Evolutionary conservation across 805 yeast genomes (phyloP).

Genomic region (Jamesozyma rosinii): DNA sequence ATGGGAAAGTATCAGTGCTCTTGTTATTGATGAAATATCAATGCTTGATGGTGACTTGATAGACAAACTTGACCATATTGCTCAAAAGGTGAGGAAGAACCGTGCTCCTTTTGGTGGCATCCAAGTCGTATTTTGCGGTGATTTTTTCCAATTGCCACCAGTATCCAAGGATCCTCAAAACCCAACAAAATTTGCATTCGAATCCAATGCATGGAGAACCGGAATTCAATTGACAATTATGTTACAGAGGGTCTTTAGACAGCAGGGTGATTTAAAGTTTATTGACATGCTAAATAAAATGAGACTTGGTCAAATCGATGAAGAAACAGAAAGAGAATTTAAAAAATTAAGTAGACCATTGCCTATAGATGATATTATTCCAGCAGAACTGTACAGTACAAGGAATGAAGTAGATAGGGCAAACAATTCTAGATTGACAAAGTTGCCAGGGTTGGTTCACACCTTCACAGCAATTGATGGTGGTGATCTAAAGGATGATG

Average conservation of each 20-base stretch:
- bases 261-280: slow-evolving; percentile 61
- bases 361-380: slow-evolving; percentile 50
- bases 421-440: slow-evolving; percentile 41
- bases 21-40: slow-evolving; percentile 69
- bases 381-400: slow-evolving; percentile 69
- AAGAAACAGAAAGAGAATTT: slow-evolving; percentile 42
- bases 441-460: slow-evolving; percentile 37
- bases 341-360: slow-evolving; percentile 43
- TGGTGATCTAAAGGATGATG: slow-evolving; percentile 38
- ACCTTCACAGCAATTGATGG: slow-evolving; percentile 46
- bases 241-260: slow-evolving; percentile 61
- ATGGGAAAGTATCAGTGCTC: slow-evolving; percentile 50
- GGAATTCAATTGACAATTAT: slow-evolving; percentile 50
- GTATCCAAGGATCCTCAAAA: slow-evolving; percentile 25
- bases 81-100: slow-evolving; percentile 39
- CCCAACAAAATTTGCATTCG: slow-evolving; percentile 49
- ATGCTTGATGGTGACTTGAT: slow-evolving; percentile 68
- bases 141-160: slow-evolving; percentile 77
- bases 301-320: slow-evolving; percentile 52
- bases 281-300: slow-evolving; percentile 68
- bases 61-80: slow-evolving; percentile 55
- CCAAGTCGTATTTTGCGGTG: slow-evolving; percentile 69
- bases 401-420: slow-evolving; percentile 64
- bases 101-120: slow-evolving; percentile 68
- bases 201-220: slow-evolving; percentile 51